A percentile compares a stretch with the other conserved stretches of the same genome.
Evolutionary conservation across 495 filamentous ascomycete genomes (phyloP).

Genomic region (Penicillium subrubescens): DNA sequence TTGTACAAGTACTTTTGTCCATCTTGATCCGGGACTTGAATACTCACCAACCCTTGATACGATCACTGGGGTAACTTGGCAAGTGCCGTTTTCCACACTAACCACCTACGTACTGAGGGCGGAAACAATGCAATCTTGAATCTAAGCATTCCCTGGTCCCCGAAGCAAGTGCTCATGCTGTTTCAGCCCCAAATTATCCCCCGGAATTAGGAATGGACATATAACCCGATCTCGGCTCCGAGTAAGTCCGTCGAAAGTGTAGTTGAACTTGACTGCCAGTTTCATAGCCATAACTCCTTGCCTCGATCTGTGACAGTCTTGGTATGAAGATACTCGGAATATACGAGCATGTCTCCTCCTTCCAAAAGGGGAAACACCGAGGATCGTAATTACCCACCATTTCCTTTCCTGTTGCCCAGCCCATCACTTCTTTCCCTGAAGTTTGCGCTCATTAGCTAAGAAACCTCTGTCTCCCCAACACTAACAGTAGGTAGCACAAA

Average conservation of each 20-base stretch:
- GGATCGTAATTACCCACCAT: conserved; percentile 4
- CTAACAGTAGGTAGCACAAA: too few species aligned
- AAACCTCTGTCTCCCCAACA: background rate
- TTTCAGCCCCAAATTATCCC: background rate
- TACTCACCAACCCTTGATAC: background rate
- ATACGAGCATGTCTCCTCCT: conserved; percentile 4
- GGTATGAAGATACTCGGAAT: background rate
- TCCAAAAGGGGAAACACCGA: background rate
- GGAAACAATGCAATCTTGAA: background rate
- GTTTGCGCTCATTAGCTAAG: background rate
- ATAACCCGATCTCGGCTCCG: background rate
- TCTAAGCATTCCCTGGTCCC: background rate
- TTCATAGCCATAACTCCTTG: background rate
- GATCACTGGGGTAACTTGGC: background rate
- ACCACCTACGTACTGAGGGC: background rate
- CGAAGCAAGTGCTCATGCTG: background rate
- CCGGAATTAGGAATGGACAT: background rate
- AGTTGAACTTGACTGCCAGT: background rate
- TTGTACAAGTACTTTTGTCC: background rate
- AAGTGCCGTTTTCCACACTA: conserved; percentile 1
- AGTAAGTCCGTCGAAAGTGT: background rate
- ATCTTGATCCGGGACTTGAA: background rate
- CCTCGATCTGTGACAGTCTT: background rate
- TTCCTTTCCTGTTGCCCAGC: background rate
- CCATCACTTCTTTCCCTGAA: background rate